Percentiles rank a stretch among this genome's conserved stretches.
Conservation (phyloP, 345 rosid species). For the Populus ilicifolia region DNA sequence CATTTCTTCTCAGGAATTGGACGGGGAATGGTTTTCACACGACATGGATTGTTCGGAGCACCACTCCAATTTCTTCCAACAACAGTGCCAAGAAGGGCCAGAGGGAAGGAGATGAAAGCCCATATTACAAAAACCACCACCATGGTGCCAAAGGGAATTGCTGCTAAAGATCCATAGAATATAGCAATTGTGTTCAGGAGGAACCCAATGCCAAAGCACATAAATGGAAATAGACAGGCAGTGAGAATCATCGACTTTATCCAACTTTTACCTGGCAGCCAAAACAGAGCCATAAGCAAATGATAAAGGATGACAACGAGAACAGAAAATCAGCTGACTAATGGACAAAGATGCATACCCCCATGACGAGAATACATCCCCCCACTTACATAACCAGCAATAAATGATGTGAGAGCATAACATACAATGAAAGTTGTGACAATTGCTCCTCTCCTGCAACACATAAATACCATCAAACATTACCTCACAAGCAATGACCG, state of each 20-base stretch:
- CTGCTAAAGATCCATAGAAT: constrained; percentile 89
- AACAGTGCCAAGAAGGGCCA: constrained; percentile 91
- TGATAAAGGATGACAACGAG: not conserved
- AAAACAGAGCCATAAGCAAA: constrained; percentile 1
- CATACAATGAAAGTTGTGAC: constrained; percentile 95
- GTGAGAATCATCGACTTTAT: constrained; percentile 93
- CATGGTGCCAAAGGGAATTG: constrained; percentile 95
- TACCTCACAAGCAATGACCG: not conserved
- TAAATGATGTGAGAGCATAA: constrained; percentile 92
- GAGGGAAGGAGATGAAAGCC: constrained; percentile 93
- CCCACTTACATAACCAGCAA: constrained; percentile 98
- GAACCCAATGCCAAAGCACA: constrained; percentile 91
- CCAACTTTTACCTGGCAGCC: constrained; percentile 76
- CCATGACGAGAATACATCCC: constrained; percentile 99
- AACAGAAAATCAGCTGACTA: constrained; percentile 1
- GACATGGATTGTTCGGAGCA: constrained; percentile 92
- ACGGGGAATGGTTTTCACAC: constrained; percentile 94
- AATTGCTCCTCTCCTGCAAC: constrained; percentile 96
- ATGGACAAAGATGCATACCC: constrained; percentile 46
- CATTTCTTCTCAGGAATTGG: constrained; percentile 96
- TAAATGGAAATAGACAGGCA: constrained; percentile 85
- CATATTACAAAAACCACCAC: constrained; percentile 87
- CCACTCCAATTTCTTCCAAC: constrained; percentile 96
- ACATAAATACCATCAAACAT: constrained; percentile 7
- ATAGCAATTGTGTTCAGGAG: constrained; percentile 81